A percentile compares a stretch with the other conserved stretches of the same genome.
phyloP scores from a whole-genome alignment of 2,329 filamentous ascomycete species.

The Penicillium sp. region DNA sequence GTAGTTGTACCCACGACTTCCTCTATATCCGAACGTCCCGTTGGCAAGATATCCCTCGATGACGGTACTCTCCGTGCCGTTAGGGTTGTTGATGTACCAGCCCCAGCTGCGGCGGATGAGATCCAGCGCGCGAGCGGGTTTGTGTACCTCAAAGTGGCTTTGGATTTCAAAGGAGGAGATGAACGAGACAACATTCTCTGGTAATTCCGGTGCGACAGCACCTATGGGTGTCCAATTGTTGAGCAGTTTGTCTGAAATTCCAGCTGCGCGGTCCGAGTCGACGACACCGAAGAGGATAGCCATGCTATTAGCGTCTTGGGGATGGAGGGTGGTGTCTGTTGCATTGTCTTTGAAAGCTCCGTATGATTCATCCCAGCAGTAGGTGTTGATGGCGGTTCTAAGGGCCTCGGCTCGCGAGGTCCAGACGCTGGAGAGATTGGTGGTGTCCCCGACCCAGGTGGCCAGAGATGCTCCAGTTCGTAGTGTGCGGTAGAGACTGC shows the following conservation, averaged over 20 bases:
- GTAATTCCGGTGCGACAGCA: slow-evolving; percentile 59
- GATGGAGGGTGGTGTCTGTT: slow-evolving; percentile 55
- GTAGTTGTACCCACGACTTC: slow-evolving; percentile 55
- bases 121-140: slow-evolving; percentile 56
- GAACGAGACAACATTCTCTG: slow-evolving; percentile 62
- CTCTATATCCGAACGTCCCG: slow-evolving; percentile 62
- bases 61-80: slow-evolving; percentile 62
- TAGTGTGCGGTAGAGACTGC: slow-evolving; percentile 57
- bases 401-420: slow-evolving; percentile 43
- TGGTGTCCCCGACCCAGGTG: slow-evolving; percentile 50
- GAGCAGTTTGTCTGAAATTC: slow-evolving; percentile 52
- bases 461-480: slow-evolving; percentile 58
- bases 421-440: slow-evolving; percentile 46
- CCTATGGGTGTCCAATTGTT: slow-evolving; percentile 62
- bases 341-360: slow-evolving; percentile 61
- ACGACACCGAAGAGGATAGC: slow-evolving; percentile 56
- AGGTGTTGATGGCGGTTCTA: slow-evolving; percentile 50
- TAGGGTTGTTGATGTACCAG: slow-evolving; percentile 61
- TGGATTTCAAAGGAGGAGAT: slow-evolving; percentile 63
- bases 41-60: slow-evolving; percentile 63
- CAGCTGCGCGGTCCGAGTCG: slow-evolving; percentile 38
- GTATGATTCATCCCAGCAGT: slow-evolving; percentile 54
- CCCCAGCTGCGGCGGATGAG: slow-evolving; percentile 63
- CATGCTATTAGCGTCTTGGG: slow-evolving; percentile 65
- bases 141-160: slow-evolving; percentile 56